Conservation (phyloP, 1,139 yeast genomes). For the Taphrina sp. region DNA sequence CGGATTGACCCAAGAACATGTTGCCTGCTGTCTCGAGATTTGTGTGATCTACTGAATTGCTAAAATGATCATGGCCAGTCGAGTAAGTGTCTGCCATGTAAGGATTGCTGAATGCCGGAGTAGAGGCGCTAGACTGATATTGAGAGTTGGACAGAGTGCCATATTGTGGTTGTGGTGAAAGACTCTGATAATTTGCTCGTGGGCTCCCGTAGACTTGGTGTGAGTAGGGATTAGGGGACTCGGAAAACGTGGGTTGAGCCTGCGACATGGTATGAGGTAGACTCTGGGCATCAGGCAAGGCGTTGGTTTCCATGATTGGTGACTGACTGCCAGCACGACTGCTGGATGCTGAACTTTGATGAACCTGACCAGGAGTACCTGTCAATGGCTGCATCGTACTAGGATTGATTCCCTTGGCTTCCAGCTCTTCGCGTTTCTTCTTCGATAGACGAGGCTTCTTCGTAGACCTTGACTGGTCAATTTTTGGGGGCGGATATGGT, state of each 20-base stretch:
- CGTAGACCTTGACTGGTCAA: constrained; percentile 37
- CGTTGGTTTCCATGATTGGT: neutral
- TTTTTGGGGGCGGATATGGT: constrained; percentile 36
- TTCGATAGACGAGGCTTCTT: constrained; percentile 38
- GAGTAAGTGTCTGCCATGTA: constrained; percentile 10
- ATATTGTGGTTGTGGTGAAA: constrained; percentile 14
- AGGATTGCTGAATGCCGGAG: constrained; percentile 5
- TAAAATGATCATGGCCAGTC: constrained; percentile 1
- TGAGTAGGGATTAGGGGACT: constrained; percentile 9
- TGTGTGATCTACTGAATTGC: neutral
- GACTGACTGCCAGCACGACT: constrained; percentile 7
- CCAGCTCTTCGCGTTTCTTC: constrained; percentile 35
- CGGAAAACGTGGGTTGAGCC: neutral
- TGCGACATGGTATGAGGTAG: neutral
- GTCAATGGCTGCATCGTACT: neutral
- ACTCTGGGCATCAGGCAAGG: neutral
- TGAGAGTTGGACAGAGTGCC: constrained; percentile 6
- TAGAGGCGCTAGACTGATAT: constrained; percentile 9
- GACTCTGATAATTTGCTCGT: constrained; percentile 9
- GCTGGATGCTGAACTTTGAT: neutral
- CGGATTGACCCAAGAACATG: constrained; percentile 10
- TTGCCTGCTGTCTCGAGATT: constrained; percentile 9
- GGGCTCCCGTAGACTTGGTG: constrained; percentile 13
- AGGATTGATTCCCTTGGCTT: constrained; percentile 26
- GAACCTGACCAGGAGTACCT: constrained; percentile 13